phyloP scores from a whole-genome alignment of 805 yeast genomes.

The Metschnikowia dekortorum region DNA sequence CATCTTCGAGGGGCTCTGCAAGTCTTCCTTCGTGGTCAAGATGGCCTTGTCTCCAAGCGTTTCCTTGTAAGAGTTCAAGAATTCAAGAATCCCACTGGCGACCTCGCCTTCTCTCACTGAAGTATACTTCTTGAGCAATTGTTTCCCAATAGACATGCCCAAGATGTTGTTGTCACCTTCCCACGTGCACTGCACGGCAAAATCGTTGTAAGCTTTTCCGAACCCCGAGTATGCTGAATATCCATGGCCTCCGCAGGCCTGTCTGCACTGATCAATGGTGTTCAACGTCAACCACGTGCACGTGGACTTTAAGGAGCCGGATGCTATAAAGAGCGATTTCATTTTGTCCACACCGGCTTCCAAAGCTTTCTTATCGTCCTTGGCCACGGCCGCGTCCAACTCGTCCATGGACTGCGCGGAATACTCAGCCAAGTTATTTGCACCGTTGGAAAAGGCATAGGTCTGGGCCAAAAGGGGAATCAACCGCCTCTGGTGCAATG shows the following conservation, averaged over 20 bases:
- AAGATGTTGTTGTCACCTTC: conserved; percentile 93
- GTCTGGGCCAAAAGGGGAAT: conserved; percentile 80
- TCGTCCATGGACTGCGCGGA: conserved; percentile 47
- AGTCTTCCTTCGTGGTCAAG: conserved; percentile 21
- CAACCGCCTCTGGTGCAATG: conserved; percentile 83
- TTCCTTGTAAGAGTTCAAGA: conserved; percentile 31
- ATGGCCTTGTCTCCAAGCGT: conserved; percentile 26
- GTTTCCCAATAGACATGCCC: conserved; percentile 79
- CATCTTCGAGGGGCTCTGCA: conserved; percentile 21
- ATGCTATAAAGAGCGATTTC: conserved; percentile 75
- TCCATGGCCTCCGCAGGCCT: conserved; percentile 95
- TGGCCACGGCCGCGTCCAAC: conserved; percentile 51
- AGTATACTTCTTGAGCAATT: conserved; percentile 52
- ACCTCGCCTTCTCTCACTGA: conserved; percentile 33
- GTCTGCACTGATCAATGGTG: conserved; percentile 84
- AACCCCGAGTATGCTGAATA: conserved; percentile 90
- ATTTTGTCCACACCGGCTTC: conserved; percentile 51
- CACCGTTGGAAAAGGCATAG: conserved; percentile 70
- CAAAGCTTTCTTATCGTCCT: conserved; percentile 44
- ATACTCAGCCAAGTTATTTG: conserved; percentile 54
- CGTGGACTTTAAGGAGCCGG: conserved; percentile 86
- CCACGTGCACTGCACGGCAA: conserved; percentile 99
- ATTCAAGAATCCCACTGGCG: conserved; percentile 45
- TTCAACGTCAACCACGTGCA: conserved; percentile 82
- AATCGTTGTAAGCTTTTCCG: conserved; percentile 83